Evolutionary conservation across 2,329 filamentous ascomycete genomes (phyloP), one percentile per base, ranked within the genome.

Genomic region (Ophiostoma piceae): DNA sequence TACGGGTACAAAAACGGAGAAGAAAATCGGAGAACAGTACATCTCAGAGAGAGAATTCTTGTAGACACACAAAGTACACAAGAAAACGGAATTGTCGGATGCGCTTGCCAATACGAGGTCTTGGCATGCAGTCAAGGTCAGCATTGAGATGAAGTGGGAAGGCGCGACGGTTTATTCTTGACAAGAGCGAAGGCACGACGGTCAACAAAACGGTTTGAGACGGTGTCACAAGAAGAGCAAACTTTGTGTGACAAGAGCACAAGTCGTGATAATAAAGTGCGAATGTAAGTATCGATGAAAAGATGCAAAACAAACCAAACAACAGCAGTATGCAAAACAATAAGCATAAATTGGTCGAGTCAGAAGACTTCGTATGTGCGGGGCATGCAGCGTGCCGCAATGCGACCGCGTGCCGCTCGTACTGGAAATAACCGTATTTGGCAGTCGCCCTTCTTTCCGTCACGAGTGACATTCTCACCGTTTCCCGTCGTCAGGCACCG

Each of bases 91-190:
- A 29, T 29, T 64, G 69, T 60, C 35, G 26, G 51, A 47, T 29
- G 47, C 64, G 37, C 66, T 66, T 64, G 66, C 66, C 69, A 70
- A 70, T 41, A 70, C 69, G 69, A 70, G 57, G 69, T 70, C 69
- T 70, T 70, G 69, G 69, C 69, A 67, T 41, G 65, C 54, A 67
- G 64, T n/a, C 37, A 2, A 29, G 32, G 66, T 47, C 47, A 62
- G 54, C n/a, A 47, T 16, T 19, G 67, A 57, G n/a, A 57, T 57
- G 51, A 29, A 47, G 43, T 47, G 11, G 51, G 51, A 57, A 57
- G n/a, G 22, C n/a, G 51, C 51, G n/a, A 57, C 22, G 16, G 51
- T 22, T 8, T 22, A 26, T 26, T 26, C n/a, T 3, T 11, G 22
- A 22, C 16, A 22, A 51, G 19, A 57, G 26, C 51, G 12, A 11